Base-by-base conservation (phyloP, 2,329 filamentous ascomycete genomes). In the Pseudocercospora pini-densiflorae region DNA sequence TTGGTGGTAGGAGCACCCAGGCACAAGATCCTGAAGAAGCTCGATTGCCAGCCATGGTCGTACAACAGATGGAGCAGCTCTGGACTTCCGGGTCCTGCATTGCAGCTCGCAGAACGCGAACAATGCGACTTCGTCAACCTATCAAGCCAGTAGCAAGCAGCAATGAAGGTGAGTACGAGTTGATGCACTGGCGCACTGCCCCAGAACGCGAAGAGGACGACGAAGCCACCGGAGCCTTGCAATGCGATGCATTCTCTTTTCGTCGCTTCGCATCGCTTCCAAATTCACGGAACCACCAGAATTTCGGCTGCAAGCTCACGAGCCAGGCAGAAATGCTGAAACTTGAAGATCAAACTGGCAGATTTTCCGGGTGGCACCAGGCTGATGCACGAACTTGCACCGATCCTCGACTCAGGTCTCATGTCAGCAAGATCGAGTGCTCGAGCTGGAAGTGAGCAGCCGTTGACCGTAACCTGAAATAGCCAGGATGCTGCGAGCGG, bases 221-320 rank as follows among this genome's bases (percentile, higher is more conserved):
- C 16, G 8, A 24, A 58, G 55, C 55, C 55, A 58, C n/a, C n/a
- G 31, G 55, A 58, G 55, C 55, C 55, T 43, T 58, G 55, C 55
- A 21, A 40, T 58, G n/a, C 31, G 55, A 58, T 53, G 63, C 59
- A 65, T 23, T 40, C 59, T 49, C 49, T 61, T 65, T 58, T 65
- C 49, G 63, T 65, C 59, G 63, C 49, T 65, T 58, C 60, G 55
- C 59, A 60, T 65, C 59, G 63, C 36, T 65, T 61, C 62, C 47
- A 53, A 31, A 21, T 43, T 33, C 24, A 23, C 51, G 62, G 57
- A 54, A 24, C 8, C 24, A 31, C 51, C 29, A 57, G 10, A 19
- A 24, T 43, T 45, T 55, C 47, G 47, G 47, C 24, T 27, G 21
- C 4, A 14, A 51, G 19, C 21, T 27, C 19, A 27, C 19, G 12